Percentiles rank a stretch among this genome's conserved stretches.
phyloP scores from a whole-genome alignment of 1,284 basidiomycete species.

The Laetiporus sulphureus region DNA sequence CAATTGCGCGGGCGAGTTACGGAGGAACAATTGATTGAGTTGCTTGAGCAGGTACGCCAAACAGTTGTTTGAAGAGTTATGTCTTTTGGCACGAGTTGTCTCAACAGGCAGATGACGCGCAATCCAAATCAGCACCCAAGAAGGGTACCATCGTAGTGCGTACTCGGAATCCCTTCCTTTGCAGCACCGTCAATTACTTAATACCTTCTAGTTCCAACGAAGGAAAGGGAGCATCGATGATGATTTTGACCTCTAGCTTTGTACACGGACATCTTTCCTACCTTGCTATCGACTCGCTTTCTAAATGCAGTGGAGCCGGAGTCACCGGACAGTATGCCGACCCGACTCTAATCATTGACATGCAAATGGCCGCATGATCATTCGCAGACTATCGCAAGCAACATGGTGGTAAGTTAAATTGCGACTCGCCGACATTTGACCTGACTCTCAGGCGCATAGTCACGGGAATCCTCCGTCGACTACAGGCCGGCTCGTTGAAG shows the following conservation, averaged over 20 bases:
- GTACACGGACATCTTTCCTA: slow-evolving; percentile 12
- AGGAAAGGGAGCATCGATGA: slow-evolving; percentile 61
- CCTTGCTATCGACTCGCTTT: slow-evolving; percentile 3
- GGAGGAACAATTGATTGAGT: slow-evolving; percentile 85
- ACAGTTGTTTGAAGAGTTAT: neutral
- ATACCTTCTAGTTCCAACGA: slow-evolving; percentile 65
- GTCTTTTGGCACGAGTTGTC: slow-evolving; percentile 3
- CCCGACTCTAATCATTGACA: no score
- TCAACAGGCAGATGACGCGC: slow-evolving; percentile 58
- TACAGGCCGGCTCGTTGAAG: no score
- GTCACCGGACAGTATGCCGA: no score
- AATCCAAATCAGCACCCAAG: slow-evolving; percentile 44
- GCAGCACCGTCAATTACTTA: neutral
- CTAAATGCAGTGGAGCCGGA: no score
- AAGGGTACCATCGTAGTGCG: slow-evolving; percentile 68
- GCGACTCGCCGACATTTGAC: neutral
- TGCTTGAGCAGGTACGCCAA: slow-evolving; percentile 81
- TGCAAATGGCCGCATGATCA: no score
- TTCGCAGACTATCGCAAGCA: no score
- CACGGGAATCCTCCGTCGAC: no score
- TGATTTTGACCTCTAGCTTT: slow-evolving; percentile 68
- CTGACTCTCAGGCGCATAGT: slow-evolving; percentile 6
- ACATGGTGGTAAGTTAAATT: no score
- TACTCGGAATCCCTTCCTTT: slow-evolving; percentile 10
- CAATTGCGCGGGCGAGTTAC: slow-evolving; percentile 83